Percentiles rank a stretch among this genome's conserved stretches.
These are phyloP conservation scores for Ascosphaera apis DNA, from an alignment of 2,329 filamentous ascomycete genomes.

Conservation along the genomic window DNA sequence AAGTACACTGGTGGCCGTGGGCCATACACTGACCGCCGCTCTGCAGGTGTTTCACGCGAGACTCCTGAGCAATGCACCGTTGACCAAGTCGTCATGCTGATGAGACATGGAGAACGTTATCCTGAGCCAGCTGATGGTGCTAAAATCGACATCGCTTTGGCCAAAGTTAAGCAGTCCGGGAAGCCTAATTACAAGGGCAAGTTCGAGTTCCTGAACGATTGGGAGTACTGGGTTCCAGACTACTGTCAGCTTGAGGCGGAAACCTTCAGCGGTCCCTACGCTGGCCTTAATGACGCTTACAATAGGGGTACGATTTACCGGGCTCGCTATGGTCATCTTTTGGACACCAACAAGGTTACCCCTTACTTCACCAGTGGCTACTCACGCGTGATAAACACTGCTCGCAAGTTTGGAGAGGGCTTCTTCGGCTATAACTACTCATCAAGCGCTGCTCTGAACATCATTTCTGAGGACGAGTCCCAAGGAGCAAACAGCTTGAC, in stretches of 20 bases:
- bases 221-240: slow-evolving; percentile 8
- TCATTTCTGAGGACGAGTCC: slow-evolving; percentile 30
- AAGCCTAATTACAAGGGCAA: slow-evolving; percentile 5
- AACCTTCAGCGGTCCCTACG: slow-evolving; percentile 31
- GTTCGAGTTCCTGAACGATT: slow-evolving; percentile 7
- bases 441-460: slow-evolving; percentile 19
- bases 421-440: slow-evolving; percentile 31
- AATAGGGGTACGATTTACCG: slow-evolving; percentile 30
- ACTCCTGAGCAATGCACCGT: slow-evolving; percentile 7
- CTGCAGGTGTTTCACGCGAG: slow-evolving; percentile 7
- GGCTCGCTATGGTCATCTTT: slow-evolving; percentile 28
- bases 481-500: slow-evolving; percentile 32
- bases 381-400: slow-evolving; percentile 31
- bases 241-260: slow-evolving; percentile 6
- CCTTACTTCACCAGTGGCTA: slow-evolving; percentile 33
- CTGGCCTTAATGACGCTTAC: slow-evolving; percentile 30
- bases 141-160: slow-evolving; percentile 5
- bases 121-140: slow-evolving; percentile 3
- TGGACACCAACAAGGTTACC: slow-evolving; percentile 14
- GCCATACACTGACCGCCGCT: slow-evolving; percentile 6
- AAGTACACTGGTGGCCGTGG: slow-evolving; percentile 8
- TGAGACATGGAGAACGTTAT: slow-evolving; percentile 9
- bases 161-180: slow-evolving; percentile 5
- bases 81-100: slow-evolving; percentile 9
- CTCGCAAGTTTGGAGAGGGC: slow-evolving; percentile 29